Conservation (phyloP, 768 basidiomycete genomes). For the Kondoa subrosea region DNA sequence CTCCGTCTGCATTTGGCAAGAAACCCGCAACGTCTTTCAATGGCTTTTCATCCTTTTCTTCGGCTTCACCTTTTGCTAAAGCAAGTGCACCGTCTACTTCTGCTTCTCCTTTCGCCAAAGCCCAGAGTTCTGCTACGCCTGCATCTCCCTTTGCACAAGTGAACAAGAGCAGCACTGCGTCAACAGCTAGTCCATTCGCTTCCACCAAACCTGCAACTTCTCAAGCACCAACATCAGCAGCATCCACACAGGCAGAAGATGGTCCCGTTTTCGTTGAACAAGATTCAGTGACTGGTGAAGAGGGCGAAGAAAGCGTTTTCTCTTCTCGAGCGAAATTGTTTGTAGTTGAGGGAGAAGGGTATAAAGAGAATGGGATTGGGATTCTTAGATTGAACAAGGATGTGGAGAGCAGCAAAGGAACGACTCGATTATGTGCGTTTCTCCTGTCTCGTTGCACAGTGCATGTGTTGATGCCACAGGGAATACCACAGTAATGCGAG, state of each 20-base stretch:
- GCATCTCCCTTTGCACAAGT: background rate
- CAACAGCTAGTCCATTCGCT: background rate
- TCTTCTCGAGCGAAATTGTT: slow-evolving; percentile 20
- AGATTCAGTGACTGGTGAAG: slow-evolving; percentile 21
- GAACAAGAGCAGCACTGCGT: background rate
- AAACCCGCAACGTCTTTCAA: background rate
- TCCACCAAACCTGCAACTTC: background rate
- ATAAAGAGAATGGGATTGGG: slow-evolving; percentile 24
- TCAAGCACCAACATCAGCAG: background rate
- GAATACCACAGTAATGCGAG: slow-evolving; percentile 23
- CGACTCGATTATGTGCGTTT: slow-evolving; percentile 19
- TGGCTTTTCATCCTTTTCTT: slow-evolving; percentile 1
- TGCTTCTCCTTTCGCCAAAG: background rate
- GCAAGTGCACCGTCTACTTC: background rate
- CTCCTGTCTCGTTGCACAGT: background rate
- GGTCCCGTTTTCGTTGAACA: background rate
- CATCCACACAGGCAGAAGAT: background rate
- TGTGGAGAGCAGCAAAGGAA: background rate
- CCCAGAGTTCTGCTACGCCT: background rate
- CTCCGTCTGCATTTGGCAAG: slow-evolving; percentile 3
- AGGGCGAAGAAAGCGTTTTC: slow-evolving; percentile 21
- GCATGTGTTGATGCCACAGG: background rate
- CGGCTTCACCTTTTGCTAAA: background rate
- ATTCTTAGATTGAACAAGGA: slow-evolving; percentile 21
- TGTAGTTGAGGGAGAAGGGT: slow-evolving; percentile 20